These are phyloP conservation scores for Botrytis fragariae DNA, from an alignment of 2,329 filamentous ascomycete species.

Conservation along the genomic window DNA sequence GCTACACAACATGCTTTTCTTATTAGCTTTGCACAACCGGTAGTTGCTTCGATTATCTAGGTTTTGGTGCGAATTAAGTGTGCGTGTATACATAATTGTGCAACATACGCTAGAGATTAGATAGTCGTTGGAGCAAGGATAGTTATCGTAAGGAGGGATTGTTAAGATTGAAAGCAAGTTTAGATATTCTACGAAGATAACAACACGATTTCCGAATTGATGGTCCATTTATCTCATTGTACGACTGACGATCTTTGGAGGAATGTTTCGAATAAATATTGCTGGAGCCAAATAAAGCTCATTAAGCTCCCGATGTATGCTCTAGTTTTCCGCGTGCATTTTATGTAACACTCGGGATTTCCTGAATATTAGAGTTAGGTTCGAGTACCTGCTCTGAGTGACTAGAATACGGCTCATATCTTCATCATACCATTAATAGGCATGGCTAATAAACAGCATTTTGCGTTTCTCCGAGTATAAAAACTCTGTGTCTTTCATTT, in stretches of 20 bases:
- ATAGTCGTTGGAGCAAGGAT: neutral
- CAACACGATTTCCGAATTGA: neutral
- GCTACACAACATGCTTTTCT: neutral
- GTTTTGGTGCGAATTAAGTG: neutral
- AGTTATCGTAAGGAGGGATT: neutral
- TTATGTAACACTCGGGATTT: neutral
- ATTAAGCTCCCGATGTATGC: neutral
- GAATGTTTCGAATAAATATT: fast-evolving
- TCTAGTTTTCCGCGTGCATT: neutral
- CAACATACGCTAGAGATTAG: neutral
- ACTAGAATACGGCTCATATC: neutral
- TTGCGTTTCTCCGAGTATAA: neutral
- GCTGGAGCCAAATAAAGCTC: neutral
- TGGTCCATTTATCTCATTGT: neutral
- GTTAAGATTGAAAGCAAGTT: neutral
- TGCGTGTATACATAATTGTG: neutral
- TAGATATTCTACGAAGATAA: neutral
- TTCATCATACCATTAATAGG: neutral
- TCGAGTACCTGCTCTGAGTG: neutral
- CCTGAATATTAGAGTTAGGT: neutral
- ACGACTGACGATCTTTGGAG: neutral
- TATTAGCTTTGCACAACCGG: neutral
- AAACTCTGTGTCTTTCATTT: neutral
- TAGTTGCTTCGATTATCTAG: neutral
- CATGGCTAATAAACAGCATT: neutral